phyloP scores from a whole-genome alignment of 805 yeast species.

The Ogataea nitratoaversa region DNA sequence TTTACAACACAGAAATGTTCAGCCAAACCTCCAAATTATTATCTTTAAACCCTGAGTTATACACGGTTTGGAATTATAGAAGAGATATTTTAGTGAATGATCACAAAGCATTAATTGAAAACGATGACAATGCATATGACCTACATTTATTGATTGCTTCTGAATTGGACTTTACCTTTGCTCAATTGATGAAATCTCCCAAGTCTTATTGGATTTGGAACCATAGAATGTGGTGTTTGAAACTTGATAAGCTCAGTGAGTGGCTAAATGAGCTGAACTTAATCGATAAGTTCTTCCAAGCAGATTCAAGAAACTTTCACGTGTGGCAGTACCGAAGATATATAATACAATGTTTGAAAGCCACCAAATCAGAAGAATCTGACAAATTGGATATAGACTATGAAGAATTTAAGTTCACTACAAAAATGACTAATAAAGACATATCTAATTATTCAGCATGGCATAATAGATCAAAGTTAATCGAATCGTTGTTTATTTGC shows the following conservation, averaged over 20 bases:
- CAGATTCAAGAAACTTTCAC: constrained; percentile 84
- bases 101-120: constrained; percentile 22
- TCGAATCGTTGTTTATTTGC: constrained; percentile 45
- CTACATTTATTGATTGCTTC: constrained; percentile 34
- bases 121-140: constrained; percentile 7
- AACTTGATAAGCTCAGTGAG: constrained; percentile 42
- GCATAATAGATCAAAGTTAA: constrained; percentile 79
- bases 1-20: constrained; percentile 38
- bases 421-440: constrained; percentile 70
- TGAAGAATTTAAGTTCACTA: constrained; percentile 72
- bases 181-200: constrained; percentile 61
- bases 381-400: constrained; percentile 25
- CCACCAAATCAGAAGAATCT: constrained; percentile 5
- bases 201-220: constrained; percentile 98
- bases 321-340: constrained; percentile 94
- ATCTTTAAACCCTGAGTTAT: constrained; percentile 75
- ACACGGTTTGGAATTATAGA: constrained; percentile 86
- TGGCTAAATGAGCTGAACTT: constrained; percentile 72
- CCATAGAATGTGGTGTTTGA: constrained; percentile 81
- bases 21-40: constrained; percentile 55
- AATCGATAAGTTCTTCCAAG: constrained; percentile 60
- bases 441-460: constrained; percentile 94
- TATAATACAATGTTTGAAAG: constrained; percentile 41
- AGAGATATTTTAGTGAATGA: constrained; percentile 61
- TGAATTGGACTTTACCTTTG: constrained; percentile 62